Evolutionary conservation across 352 stramenopile species (phyloP).

Genomic region (Blastocystis sp.): DNA sequence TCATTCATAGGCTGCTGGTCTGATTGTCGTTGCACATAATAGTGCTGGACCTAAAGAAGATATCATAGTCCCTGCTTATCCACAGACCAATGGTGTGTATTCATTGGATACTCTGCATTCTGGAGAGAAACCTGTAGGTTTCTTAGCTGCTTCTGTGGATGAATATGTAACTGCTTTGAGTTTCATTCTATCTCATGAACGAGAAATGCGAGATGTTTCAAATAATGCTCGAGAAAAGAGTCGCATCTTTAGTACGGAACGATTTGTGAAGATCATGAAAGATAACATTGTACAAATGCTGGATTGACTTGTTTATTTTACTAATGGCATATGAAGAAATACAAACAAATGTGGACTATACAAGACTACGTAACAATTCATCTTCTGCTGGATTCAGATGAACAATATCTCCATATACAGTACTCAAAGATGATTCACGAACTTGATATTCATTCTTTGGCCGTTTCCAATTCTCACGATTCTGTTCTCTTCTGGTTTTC

Average conservation of each 20-base stretch:
- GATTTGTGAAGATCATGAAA: constrained; percentile 51
- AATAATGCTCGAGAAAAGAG: neutral
- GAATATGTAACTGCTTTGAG: constrained; percentile 80
- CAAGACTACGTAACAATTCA: neutral
- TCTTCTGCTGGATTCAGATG: neutral
- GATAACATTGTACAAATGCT: constrained; percentile 29
- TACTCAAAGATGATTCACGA: neutral
- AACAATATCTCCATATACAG: neutral
- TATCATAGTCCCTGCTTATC: constrained; percentile 74
- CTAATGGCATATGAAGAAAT: neutral
- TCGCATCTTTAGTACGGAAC: constrained; percentile 41
- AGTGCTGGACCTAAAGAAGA: constrained; percentile 87
- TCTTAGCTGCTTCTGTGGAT: constrained; percentile 75
- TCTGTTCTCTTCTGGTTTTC: neutral
- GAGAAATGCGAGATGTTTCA: constrained; percentile 61
- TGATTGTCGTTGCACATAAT: constrained; percentile 90
- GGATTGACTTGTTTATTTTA: constrained; percentile 13
- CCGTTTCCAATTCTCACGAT: no score
- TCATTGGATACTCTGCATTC: constrained; percentile 45
- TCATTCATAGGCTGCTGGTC: constrained; percentile 73
- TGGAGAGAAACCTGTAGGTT: constrained; percentile 68
- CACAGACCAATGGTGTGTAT: neutral
- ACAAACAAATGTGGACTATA: neutral
- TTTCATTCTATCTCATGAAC: constrained; percentile 67
- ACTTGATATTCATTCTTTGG: no score